A percentile compares a stretch with the other conserved stretches of the same genome.
Conservation (phyloP, 768 basidiomycete species). For the Rhizopogon vulgaris region DNA sequence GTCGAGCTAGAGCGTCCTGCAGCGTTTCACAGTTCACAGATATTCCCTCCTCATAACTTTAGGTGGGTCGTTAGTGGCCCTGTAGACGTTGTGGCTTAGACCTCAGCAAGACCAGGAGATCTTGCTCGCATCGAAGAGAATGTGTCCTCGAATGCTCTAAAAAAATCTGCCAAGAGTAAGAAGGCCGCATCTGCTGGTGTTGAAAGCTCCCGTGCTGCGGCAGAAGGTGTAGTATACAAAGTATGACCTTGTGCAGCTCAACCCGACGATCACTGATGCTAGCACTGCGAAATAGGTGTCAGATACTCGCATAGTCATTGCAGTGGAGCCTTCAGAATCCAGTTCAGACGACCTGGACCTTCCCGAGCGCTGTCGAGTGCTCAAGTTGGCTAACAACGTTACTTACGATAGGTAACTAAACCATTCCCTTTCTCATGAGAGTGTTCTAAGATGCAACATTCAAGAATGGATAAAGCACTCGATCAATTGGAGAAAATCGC, state of each 20-base stretch:
- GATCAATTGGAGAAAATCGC: conserved; percentile 52
- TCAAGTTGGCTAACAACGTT: conserved; percentile 89
- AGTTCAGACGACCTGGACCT: conserved; percentile 64
- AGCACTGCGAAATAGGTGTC: conserved; percentile 48
- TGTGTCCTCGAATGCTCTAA: conserved; percentile 32
- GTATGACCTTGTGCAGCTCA: conserved; percentile 27
- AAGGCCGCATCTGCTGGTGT: conserved; percentile 24
- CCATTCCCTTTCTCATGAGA: not conserved
- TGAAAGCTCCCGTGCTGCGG: conserved; percentile 27
- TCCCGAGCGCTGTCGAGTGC: conserved; percentile 75
- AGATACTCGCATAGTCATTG: conserved; percentile 75
- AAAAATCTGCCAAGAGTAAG: conserved; percentile 42
- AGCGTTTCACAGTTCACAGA: conserved; percentile 64
- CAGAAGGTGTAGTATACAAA: conserved; percentile 87
- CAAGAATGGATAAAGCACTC: conserved; percentile 83
- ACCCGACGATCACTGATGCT: not conserved
- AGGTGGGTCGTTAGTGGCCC: conserved; percentile 38
- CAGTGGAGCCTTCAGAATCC: conserved; percentile 60
- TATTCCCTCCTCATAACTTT: conserved; percentile 84
- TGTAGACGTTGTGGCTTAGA: not conserved
- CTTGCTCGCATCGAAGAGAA: conserved; percentile 80
- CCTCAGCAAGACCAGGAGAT: conserved; percentile 67
- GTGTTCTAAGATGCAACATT: not conserved
- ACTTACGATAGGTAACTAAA: conserved; percentile 58
- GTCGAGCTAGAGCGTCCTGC: conserved; percentile 81